A percentile compares a stretch with the other conserved stretches of the same genome.
Evolutionary conservation across 176 grass and related monocot species (phyloP).

Genomic region (Neostapfia colusana): DNA sequence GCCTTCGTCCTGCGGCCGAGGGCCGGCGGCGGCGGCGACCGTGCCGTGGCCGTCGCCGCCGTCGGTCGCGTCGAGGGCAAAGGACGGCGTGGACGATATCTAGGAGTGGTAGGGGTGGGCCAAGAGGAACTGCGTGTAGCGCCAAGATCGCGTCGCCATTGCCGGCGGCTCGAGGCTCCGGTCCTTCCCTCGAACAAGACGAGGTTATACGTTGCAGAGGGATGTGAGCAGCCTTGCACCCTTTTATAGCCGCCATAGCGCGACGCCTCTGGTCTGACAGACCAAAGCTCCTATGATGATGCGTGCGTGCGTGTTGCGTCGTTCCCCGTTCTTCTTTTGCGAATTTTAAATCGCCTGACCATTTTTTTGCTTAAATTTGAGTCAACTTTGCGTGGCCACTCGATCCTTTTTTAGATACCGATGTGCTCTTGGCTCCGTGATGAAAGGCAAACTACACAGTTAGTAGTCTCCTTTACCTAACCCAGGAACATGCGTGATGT

Average conservation of each 20-base stretch:
- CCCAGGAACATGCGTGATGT: not conserved
- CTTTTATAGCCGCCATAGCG: slow-evolving; percentile 13
- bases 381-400: not conserved
- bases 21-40: not conserved
- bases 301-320: not conserved
- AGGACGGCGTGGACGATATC: slow-evolving; percentile 33
- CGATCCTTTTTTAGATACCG: not conserved
- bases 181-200: not conserved
- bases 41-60: not conserved
- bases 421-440: not conserved
- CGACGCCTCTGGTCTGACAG: not conserved
- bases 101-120: slow-evolving; percentile 34
- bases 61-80: not conserved
- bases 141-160: slow-evolving; percentile 24
- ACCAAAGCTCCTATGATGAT: not conserved
- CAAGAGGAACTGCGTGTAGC: slow-evolving; percentile 21
- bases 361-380: not conserved
- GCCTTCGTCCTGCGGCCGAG: not conserved
- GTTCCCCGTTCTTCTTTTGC: not conserved
- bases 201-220: not conserved
- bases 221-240: not conserved
- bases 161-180: not conserved
- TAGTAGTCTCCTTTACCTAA: not conserved
- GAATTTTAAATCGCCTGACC: slow-evolving; percentile 7
- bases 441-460: not conserved